Evolutionary conservation across 1,139 yeast species (phyloP), one percentile per base, ranked within the genome.

Genomic region (Arxiozyma telluris): DNA sequence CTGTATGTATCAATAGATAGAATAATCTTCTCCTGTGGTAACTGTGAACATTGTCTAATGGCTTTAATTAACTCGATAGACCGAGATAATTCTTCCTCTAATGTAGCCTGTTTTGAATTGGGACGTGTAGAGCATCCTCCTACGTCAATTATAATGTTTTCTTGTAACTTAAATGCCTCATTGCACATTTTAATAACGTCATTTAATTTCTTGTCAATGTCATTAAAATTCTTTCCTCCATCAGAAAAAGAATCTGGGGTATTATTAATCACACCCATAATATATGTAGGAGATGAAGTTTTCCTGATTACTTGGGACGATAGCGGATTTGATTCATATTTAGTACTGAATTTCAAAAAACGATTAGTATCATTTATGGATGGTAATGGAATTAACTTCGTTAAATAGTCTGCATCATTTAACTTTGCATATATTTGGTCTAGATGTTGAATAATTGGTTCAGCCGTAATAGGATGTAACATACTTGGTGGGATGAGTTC

Each of bases 201-300:
- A 1, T 58, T 60, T 1, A 78, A 60, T 1, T 82, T 78, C 30
- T 72, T 70, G 0, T 72, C 73, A 3, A 78, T 60, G 4, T 67
- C 66, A 2, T 61, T 56, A 5, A 71, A 67, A 27, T 74, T 61
- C 27, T 64, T 63, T 0, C 95, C 91, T 0, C 96, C 98, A 69
- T 94, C 98, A 52, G 96, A 88, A 65, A 93, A 93, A 0, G 97
- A 90, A 67, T 94, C 98, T 0, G 98, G 97, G 0, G 98, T 93
- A 22, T 86, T 78, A 64, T 93, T 93, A 55, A 93, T 69, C 50
- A 93, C 84, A 1, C 91, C 96, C 98, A 93, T 93, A 51, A 90
- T 69, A 47, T 65, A 59, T n/a, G 68, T 60, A 3, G 66, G 60
- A 2, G 67, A 63, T 9, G 57, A 61, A 55, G 51, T 77, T 61